These are phyloP conservation scores for Trichophyton rubrum DNA, from an alignment of 2,329 filamentous ascomycete species.

Conservation along the genomic window DNA sequence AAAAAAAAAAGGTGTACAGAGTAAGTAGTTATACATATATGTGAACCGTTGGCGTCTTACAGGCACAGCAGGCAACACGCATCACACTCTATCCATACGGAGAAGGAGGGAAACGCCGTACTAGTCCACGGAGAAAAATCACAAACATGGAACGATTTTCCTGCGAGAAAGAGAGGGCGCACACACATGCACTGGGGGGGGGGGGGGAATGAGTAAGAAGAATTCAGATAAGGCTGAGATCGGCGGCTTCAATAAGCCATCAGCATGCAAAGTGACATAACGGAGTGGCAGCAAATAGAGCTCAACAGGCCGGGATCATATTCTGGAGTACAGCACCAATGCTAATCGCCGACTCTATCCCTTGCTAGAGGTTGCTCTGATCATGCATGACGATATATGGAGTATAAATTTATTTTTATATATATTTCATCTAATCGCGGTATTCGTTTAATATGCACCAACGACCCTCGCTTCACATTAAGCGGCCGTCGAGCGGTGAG, in stretches of 20 bases:
- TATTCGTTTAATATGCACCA: neutral
- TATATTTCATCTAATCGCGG: neutral
- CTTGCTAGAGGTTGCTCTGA: neutral
- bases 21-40: too few relatives aligned
- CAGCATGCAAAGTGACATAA: neutral
- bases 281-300: neutral
- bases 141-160: neutral
- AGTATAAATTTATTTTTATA: neutral
- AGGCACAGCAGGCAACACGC: neutral
- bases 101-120: too few relatives aligned
- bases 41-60: neutral
- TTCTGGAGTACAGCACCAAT: conserved; percentile 1
- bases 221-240: conserved; percentile 3
- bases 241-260: neutral
- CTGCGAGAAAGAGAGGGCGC: neutral
- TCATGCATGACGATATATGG: neutral
- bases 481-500: neutral
- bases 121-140: neutral
- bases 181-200: neutral
- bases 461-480: neutral
- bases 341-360: neutral
- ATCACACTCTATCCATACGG: too few relatives aligned
- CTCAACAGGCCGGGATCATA: neutral
- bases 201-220: neutral
- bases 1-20: too few relatives aligned